Evolutionary conservation across 805 yeast genomes (phyloP).

Genomic region (Hanseniaspora lachancei): DNA sequence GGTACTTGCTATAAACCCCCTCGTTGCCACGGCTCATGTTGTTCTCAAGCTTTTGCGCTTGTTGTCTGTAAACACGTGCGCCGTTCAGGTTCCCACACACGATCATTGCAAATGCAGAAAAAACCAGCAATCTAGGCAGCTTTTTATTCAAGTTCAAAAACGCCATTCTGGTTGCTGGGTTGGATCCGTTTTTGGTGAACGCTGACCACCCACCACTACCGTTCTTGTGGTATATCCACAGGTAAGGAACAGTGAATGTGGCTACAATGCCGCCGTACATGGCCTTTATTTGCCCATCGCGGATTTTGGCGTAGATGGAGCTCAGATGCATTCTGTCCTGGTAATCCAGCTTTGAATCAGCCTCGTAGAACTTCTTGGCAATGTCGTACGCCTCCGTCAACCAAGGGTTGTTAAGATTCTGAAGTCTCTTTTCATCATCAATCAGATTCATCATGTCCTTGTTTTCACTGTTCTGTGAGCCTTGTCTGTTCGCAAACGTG

Average conservation of each 20-base stretch:
- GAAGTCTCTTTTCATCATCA: slow-evolving; percentile 1
- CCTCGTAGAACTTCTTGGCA: slow-evolving; percentile 39
- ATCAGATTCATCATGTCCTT: neutral
- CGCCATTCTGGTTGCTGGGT: neutral
- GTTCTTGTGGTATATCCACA: slow-evolving; percentile 27
- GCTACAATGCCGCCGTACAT: slow-evolving; percentile 33
- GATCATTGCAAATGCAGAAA: slow-evolving; percentile 32
- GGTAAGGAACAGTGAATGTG: slow-evolving; percentile 33
- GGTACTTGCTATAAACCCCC: slow-evolving; percentile 22
- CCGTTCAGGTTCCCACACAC: slow-evolving; percentile 26
- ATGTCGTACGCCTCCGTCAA: slow-evolving; percentile 29
- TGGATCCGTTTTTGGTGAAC: slow-evolving; percentile 2
- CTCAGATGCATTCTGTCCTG: slow-evolving; percentile 34
- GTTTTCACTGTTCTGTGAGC: neutral
- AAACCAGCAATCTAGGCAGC: slow-evolving; percentile 30
- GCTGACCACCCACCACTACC: slow-evolving; percentile 27
- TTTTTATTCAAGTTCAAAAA: slow-evolving; percentile 1
- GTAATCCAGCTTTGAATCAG: slow-evolving; percentile 32
- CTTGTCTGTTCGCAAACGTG: neutral
- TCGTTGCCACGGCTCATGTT: slow-evolving; percentile 9
- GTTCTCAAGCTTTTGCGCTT: slow-evolving; percentile 18
- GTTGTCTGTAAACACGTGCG: slow-evolving; percentile 24
- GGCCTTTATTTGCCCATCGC: slow-evolving; percentile 26
- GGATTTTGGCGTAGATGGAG: slow-evolving; percentile 28
- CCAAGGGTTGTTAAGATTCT: slow-evolving; percentile 21